A percentile compares a stretch with the other conserved stretches of the same genome.
Conservation (phyloP, 1,284 basidiomycete genomes). For the Melanopsichium pennsylvanicum region DNA sequence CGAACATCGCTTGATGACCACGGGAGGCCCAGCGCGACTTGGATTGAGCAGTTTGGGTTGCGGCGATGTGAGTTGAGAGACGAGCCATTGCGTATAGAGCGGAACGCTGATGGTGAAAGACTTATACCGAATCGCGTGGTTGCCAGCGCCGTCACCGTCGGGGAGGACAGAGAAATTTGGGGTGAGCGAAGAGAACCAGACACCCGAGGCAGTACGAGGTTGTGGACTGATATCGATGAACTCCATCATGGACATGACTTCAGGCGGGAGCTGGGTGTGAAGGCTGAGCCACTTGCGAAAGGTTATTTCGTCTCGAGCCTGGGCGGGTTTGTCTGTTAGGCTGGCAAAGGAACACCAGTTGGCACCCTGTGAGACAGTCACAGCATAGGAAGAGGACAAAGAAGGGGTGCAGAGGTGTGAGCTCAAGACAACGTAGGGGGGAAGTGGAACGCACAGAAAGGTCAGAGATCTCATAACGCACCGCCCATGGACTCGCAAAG, state of each 20-base stretch:
- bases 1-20: slow-evolving; percentile 33
- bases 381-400: too few relatives aligned
- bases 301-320: slow-evolving; percentile 41
- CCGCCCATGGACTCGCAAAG: slow-evolving; percentile 77
- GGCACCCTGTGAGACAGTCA: slow-evolving; percentile 71
- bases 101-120: slow-evolving; percentile 53
- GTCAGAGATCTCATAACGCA: background rate
- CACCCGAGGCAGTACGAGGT: slow-evolving; percentile 22
- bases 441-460: background rate
- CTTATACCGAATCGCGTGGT: slow-evolving; percentile 39
- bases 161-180: slow-evolving; percentile 28
- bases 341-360: slow-evolving; percentile 74
- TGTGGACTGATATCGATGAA: slow-evolving; percentile 42
- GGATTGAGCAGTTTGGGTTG: slow-evolving; percentile 3
- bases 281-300: slow-evolving; percentile 45
- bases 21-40: slow-evolving; percentile 30
- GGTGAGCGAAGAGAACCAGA: slow-evolving; percentile 47
- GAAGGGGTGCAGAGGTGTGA: too few relatives aligned
- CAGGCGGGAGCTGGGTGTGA: slow-evolving; percentile 27
- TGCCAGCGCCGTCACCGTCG: slow-evolving; percentile 14
- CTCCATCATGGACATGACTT: slow-evolving; percentile 45
- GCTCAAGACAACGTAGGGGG: too few relatives aligned
- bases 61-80: slow-evolving; percentile 32
- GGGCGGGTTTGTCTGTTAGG: slow-evolving; percentile 47
- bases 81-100: slow-evolving; percentile 50